phyloP scores from a whole-genome alignment of 805 yeast genomes.

The Ogataea nonfermentans region DNA sequence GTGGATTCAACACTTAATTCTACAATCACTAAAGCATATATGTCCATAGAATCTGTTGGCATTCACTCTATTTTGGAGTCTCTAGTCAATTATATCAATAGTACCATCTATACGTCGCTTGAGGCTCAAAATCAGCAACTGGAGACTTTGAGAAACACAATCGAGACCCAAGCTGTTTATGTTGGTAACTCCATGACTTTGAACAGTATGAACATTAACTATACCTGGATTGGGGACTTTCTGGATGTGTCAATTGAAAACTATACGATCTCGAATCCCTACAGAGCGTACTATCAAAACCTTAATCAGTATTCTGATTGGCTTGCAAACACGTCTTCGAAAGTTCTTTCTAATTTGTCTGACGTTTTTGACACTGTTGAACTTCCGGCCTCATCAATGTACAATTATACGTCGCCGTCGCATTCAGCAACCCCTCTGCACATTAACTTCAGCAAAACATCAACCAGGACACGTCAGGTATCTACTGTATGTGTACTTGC shows the following conservation, averaged over 20 bases:
- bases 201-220: constrained; percentile 13
- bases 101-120: constrained; percentile 11
- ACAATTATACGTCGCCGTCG: background rate
- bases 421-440: background rate
- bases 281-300: constrained; percentile 3
- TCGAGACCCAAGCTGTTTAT: constrained; percentile 17
- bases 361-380: constrained; percentile 1
- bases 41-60: constrained; percentile 1
- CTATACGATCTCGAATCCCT: constrained; percentile 3
- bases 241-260: background rate
- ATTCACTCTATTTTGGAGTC: constrained; percentile 4
- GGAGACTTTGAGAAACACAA: constrained; percentile 7
- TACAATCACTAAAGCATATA: constrained; percentile 10
- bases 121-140: constrained; percentile 11
- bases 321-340: background rate
- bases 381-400: background rate
- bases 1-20: constrained; percentile 10
- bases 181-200: constrained; percentile 13
- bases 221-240: constrained; percentile 17
- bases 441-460: background rate
- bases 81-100: constrained; percentile 10
- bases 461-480: background rate
- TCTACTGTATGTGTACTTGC: background rate
- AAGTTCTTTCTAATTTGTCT: constrained; percentile 1
- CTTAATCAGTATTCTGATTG: background rate